Base-by-base conservation (phyloP, 768 basidiomycete genomes). In the Pisolithus albus region DNA sequence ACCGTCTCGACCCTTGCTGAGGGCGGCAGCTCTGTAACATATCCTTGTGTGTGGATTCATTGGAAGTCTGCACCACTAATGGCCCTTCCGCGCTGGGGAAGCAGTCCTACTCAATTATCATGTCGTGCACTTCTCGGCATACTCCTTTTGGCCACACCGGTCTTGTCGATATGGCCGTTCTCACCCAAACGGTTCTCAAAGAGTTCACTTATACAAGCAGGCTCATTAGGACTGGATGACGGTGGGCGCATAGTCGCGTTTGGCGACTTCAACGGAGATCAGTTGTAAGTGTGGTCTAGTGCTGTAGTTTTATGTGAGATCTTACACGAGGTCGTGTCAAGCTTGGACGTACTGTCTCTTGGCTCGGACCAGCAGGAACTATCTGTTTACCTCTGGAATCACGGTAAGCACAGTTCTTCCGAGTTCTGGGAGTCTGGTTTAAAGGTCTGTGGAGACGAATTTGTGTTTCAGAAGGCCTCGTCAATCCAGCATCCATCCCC, bases 221-320 rank as follows among this genome's bases (percentile, higher is more conserved):
- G 92, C 7, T 70, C 83, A 1, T 73, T 94, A 66, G 94, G 93
- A 2, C 69, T 97, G 30, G 77, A 77, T 44, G 76, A 74, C n/a
- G 78, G 81, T 49, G 83, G 81, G 24, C 77, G 88, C 47, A 78
- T 96, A 18, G 76, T 91, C 53, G 94, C 93, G 7, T 89, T 91
- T 60, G 96, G 93, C 30, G 95, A 99, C 72, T 95, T 94, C 67
- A 83, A 97, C 65, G 93, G 90, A 5, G 92, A 98, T 67, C 93
- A 97, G 65, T 88, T 89, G 92, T 96, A 65, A 64, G 89, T 71
- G 18, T 52, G 5, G 9, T 19, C 10, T 26, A 34, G 43, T 38
- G 7, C 11, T 30, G 45, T 38, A 24, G 30, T 15, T 15, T 50
- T 23, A 39, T 38, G 21, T 39, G 18, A 26, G 28, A 28, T 44